Evolutionary conservation across 768 basidiomycete species (phyloP).

Genomic region (Pisolithus marmoratus): DNA sequence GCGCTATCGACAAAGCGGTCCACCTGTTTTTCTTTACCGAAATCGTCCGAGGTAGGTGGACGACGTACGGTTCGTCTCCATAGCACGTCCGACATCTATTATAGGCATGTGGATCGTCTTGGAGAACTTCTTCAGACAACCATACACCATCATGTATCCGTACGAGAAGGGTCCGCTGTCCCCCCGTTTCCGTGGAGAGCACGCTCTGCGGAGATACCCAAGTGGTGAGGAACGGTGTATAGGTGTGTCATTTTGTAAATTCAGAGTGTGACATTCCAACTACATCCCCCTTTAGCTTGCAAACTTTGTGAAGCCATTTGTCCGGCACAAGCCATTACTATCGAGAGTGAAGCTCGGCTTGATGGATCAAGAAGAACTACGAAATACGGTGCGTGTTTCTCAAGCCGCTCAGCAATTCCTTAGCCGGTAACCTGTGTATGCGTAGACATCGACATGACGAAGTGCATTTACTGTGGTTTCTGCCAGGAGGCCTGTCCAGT

Average conservation of each 20-base stretch:
- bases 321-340: slow-evolving; percentile 98
- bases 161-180: slow-evolving; percentile 98
- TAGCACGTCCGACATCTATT: slow-evolving; percentile 7
- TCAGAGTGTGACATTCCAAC: slow-evolving; percentile 4
- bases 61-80: background rate
- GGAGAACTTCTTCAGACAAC: slow-evolving; percentile 88
- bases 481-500: slow-evolving; percentile 99
- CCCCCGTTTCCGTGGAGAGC: slow-evolving; percentile 97
- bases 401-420: slow-evolving; percentile 4
- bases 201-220: slow-evolving; percentile 93
- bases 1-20: slow-evolving; percentile 93
- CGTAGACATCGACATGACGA: slow-evolving; percentile 98
- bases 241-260: slow-evolving; percentile 48
- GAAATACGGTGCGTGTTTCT: slow-evolving; percentile 71
- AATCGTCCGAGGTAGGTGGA: slow-evolving; percentile 81
- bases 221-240: slow-evolving; percentile 99
- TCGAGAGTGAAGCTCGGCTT: slow-evolving; percentile 92
- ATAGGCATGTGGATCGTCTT: slow-evolving; percentile 97
- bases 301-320: slow-evolving; percentile 99
- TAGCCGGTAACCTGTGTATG: background rate
- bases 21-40: slow-evolving; percentile 99
- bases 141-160: slow-evolving; percentile 98
- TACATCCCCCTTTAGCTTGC: slow-evolving; percentile 59
- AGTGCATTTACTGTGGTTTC: slow-evolving; percentile 99
- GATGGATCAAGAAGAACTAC: slow-evolving; percentile 97